Evolutionary conservation across 129 eudicot genomes (phyloP), one percentile per base, ranked within the genome.

Genomic region (Smallanthus sonchifolius): DNA sequence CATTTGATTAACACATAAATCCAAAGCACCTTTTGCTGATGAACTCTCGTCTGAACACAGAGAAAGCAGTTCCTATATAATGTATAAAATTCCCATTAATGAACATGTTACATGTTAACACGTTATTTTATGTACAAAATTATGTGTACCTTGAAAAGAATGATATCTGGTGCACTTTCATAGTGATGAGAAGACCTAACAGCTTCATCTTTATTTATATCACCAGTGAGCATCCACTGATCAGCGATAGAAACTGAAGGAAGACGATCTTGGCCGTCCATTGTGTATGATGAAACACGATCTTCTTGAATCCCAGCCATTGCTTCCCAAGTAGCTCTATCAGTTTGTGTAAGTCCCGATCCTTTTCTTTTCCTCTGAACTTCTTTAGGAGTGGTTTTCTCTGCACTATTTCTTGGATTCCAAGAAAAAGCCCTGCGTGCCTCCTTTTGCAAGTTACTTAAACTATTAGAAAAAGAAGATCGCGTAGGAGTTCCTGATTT

Each of bases 171-270:
- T 64, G 99, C 87, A 77, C 97, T 95, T 86, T 95, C 99, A 86
- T 88, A 95, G 67, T 90, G 87, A 82, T 95, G 99, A 74, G 97
- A 88, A 51, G 88, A 82, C 61, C 99, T 94, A 62, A 95, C 94
- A 73, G 78, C 84, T 71, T 88, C 99, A 77, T 95, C 99, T 88
- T 95, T 95, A 32, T 40, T 34, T 7, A 80, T 75, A 77, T 88
- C 97, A 77, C 99, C 99, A 2, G 96, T 95, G 28, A 95, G 96
- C 97, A 95, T 95, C 99, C 99, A 95, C 81, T 91, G 96, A 51
- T 90, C 96, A 36, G 96, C 82, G 44, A 84, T 83, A 7, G 97
- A 82, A 62, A 82, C 96, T 51, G 96, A 82, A 75, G 97, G 94
- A 72, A 88, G 81, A 43, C 97, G 84, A 59, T 95, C 99, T 84